phyloP scores from a whole-genome alignment of 2,329 filamentous ascomycete species.

The Hirsutella minnesotensis region DNA sequence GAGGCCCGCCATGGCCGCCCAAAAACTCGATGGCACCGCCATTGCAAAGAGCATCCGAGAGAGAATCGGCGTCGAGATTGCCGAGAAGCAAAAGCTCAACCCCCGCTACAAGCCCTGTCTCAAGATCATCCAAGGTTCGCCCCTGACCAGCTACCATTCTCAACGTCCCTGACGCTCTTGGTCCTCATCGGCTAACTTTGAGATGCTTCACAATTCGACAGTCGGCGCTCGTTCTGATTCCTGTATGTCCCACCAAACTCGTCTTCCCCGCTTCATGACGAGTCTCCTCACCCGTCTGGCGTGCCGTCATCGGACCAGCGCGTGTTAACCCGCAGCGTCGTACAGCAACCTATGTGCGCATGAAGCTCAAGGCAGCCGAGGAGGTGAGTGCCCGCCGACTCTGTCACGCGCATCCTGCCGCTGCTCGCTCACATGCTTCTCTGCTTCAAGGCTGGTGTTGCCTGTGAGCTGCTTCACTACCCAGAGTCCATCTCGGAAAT shows the following conservation, averaged over 20 bases:
- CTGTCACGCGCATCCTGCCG: background rate
- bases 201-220: constrained; percentile 20
- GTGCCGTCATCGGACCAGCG: background rate
- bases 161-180: background rate
- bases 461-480: constrained; percentile 76
- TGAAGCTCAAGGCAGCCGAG: constrained; percentile 95
- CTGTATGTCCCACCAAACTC: constrained; percentile 33
- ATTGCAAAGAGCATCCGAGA: constrained; percentile 89
- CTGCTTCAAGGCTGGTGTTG: constrained; percentile 69
- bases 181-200: constrained; percentile 9
- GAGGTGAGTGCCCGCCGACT: constrained; percentile 46
- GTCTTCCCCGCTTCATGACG: background rate
- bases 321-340: constrained; percentile 10
- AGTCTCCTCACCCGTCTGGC: background rate
- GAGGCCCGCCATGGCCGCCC: constrained; percentile 61
- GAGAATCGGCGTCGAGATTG: constrained; percentile 68
- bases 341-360: constrained; percentile 91
- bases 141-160: background rate
- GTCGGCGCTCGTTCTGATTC: constrained; percentile 92
- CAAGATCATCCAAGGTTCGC: constrained; percentile 82
- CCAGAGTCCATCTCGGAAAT: constrained; percentile 70
- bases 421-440: background rate
- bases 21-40: constrained; percentile 89
- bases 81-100: constrained; percentile 67
- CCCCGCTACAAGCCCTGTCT: constrained; percentile 80